phyloP scores from a whole-genome alignment of 2,329 filamentous ascomycete species.

The Alternaria arbusti region DNA sequence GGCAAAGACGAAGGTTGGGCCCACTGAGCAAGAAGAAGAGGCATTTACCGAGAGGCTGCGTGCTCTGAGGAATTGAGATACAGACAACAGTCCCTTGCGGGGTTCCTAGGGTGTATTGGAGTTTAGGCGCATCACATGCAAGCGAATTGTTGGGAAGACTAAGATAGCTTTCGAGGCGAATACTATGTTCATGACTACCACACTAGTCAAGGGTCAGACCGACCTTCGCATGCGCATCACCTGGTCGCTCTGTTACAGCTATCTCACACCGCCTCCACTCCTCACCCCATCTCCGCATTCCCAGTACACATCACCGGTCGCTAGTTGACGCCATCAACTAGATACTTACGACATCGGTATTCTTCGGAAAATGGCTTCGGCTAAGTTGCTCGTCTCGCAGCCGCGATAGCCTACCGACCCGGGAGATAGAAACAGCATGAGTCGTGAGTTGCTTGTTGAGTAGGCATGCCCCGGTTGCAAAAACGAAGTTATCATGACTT shows the following conservation, averaged over 20 bases:
- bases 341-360: not conserved
- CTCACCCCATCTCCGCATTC: not conserved
- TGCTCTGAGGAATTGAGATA: slow-evolving; percentile 55
- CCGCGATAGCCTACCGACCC: not conserved
- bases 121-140: slow-evolving; percentile 1
- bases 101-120: not conserved
- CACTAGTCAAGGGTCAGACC: not conserved
- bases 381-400: not conserved
- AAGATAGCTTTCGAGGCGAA: not conserved
- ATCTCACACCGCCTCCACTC: slow-evolving; percentile 1
- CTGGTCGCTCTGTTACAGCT: not conserved
- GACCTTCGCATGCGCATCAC: not conserved
- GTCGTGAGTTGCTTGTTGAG: not conserved
- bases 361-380: not conserved
- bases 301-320: not conserved
- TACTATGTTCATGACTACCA: not conserved
- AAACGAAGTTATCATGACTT: not conserved
- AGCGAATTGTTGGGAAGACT: not conserved
- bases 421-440: not conserved
- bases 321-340: not conserved
- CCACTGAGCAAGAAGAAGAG: slow-evolving; percentile 80
- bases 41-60: slow-evolving; percentile 67
- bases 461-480: not conserved
- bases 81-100: not conserved
- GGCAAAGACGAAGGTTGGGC: slow-evolving; percentile 65